Evolutionary conservation across 306 rosid genomes (phyloP), one percentile per base, ranked within the genome.

Genomic region (Prunus kanzakura): DNA sequence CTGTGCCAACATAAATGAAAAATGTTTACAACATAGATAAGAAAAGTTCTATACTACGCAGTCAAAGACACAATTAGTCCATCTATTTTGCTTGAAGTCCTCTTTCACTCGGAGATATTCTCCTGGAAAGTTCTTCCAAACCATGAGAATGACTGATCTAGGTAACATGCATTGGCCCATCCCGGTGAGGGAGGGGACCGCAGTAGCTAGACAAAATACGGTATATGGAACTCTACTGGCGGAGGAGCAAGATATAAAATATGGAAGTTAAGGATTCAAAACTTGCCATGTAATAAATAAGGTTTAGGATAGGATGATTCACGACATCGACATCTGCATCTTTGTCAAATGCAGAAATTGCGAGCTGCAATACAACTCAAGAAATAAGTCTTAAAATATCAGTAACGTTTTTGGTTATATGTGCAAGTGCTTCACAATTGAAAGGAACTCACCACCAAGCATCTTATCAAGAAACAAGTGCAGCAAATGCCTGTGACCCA

Each of bases 381-480:
- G 32, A 79, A 47, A 69, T 4, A 51, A 72, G 38, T 47, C 74
- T 25, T 82, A 29, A 74, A 69, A 58, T 43, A 79, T 74, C 30
- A 49, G 38, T 11, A 45, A 32, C 20, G 0, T 51, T 67, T 56
- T 30, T 35, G 74, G 27, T 67, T 72, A 64, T 65, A 38, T 3
- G 29, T 7, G 29, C 11, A 35, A 4, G 35, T 11, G 29, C 13
- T 72, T 61, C 65, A 27, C 77, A 45, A 65, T 45, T 76, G 57
- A 71, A 77, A 70, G 70, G 49, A 74, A 79, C 97, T 88, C 66
- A 92, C 97, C 89, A 90, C 72, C 69, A 63, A 41, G 82, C 97
- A 90, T 88, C 97, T 83, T 81, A 92, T 88, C 82, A 90, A 16
- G 86, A 92, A 92, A 78, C 96, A 88, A 35, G 88, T 76, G 81